Percentiles rank a stretch among this genome's conserved stretches.
phyloP scores from a whole-genome alignment of 129 eudicot genomes.

The Erigeron canadensis region DNA sequence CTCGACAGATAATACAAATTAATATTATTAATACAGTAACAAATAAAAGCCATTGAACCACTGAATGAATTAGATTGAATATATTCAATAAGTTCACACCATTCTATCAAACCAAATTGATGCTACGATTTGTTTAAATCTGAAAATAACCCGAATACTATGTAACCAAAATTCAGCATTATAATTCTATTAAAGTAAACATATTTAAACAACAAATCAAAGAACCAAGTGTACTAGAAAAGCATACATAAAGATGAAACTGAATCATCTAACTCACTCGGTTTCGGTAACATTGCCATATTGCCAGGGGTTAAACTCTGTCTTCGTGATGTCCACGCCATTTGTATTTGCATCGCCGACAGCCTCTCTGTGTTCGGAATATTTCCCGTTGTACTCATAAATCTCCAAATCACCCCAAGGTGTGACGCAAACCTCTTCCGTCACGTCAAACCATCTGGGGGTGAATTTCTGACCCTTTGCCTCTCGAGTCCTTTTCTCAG shows the following conservation, averaged over 20 bases:
- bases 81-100: neutral
- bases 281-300: slow-evolving; percentile 50
- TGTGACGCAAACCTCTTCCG: slow-evolving; percentile 65
- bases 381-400: slow-evolving; percentile 72
- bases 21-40: too few relatives aligned
- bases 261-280: slow-evolving; percentile 33
- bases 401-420: slow-evolving; percentile 98
- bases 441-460: slow-evolving; percentile 77
- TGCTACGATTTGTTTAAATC: neutral
- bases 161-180: slow-evolving; percentile 30
- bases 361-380: slow-evolving; percentile 57
- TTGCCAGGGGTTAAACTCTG: slow-evolving; percentile 91
- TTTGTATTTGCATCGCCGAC: slow-evolving; percentile 36
- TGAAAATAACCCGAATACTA: slow-evolving; percentile 18
- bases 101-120: neutral
- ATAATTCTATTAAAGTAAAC: slow-evolving; percentile 1
- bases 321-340: slow-evolving; percentile 40
- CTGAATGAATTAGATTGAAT: too few relatives aligned
- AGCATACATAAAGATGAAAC: slow-evolving; percentile 17
- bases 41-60: too few relatives aligned
- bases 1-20: too few relatives aligned
- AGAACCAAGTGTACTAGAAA: slow-evolving; percentile 16
- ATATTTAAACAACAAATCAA: slow-evolving; percentile 24
- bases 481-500: slow-evolving; percentile 83
- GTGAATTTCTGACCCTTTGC: slow-evolving; percentile 68